Percentiles rank a stretch among this genome's conserved stretches.
Conservation (phyloP, 345 rosid genomes). For the Stellera chamaejasme region DNA sequence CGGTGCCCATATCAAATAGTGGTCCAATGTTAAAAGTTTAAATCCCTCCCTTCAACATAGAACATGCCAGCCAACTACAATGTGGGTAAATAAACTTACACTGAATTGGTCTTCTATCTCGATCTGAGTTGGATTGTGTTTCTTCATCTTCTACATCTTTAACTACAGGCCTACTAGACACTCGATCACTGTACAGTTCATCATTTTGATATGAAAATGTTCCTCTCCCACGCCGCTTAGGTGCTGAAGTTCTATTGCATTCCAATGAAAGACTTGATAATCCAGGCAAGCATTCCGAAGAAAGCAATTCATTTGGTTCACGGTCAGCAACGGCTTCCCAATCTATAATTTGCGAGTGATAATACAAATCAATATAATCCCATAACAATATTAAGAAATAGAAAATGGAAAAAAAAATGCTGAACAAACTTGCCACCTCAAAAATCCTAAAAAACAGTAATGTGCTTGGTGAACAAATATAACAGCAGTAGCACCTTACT, state of each 20-base stretch:
- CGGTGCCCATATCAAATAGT: no score
- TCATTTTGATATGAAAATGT: slow-evolving; percentile 59
- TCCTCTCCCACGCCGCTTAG: slow-evolving; percentile 89
- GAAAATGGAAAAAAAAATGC: no score
- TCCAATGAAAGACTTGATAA: slow-evolving; percentile 53
- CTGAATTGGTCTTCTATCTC: slow-evolving; percentile 29
- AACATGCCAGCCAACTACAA: no score
- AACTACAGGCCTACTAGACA: slow-evolving; percentile 15
- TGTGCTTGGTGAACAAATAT: no score
- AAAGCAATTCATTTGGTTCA: slow-evolving; percentile 46
- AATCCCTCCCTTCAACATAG: no score
- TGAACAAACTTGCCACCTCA: no score
- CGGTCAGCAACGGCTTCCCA: slow-evolving; percentile 88
- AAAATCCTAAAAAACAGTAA: no score
- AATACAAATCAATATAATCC: neutral
- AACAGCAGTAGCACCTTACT: no score
- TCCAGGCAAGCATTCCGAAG: slow-evolving; percentile 44
- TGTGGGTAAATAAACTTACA: slow-evolving; percentile 26
- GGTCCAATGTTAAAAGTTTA: no score
- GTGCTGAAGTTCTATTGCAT: slow-evolving; percentile 41
- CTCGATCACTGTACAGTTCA: slow-evolving; percentile 51
- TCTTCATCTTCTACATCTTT: slow-evolving; percentile 40
- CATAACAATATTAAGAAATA: neutral
- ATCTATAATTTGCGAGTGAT: slow-evolving; percentile 28
- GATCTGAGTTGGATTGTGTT: slow-evolving; percentile 25